A percentile compares a stretch with the other conserved stretches of the same genome.
These are phyloP conservation scores for Phytophthora hibernalis DNA, from an alignment of 352 stramenopile species.

Conservation along the genomic window DNA sequence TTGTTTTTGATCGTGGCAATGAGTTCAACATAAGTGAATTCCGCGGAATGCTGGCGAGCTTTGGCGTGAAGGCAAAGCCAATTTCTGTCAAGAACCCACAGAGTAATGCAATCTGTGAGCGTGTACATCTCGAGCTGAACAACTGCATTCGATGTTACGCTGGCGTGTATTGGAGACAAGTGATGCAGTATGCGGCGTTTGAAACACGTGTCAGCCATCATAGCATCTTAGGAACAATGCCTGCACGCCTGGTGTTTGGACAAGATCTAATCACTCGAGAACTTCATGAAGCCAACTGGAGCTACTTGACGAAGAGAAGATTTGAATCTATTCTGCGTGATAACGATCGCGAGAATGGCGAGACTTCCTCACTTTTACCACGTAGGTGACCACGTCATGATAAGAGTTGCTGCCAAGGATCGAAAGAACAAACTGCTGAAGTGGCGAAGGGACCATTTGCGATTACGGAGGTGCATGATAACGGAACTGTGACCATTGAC, in stretches of 20 bases:
- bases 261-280: conserved; percentile 6
- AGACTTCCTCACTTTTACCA: conserved; percentile 5
- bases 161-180: not conserved
- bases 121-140: conserved; percentile 3
- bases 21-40: too few species aligned
- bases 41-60: too few species aligned
- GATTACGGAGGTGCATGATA: not conserved
- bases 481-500: not conserved
- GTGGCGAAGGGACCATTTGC: not conserved
- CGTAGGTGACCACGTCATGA: not conserved
- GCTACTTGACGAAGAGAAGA: not conserved
- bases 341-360: conserved; percentile 2
- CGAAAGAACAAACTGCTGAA: not conserved
- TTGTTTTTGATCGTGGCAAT: too few species aligned
- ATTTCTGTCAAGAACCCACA: conserved; percentile 19
- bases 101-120: conserved; percentile 12
- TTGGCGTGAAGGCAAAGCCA: too few species aligned
- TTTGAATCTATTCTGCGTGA: conserved; percentile 13
- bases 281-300: conserved; percentile 13
- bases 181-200: conserved; percentile 8
- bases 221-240: conserved; percentile 6
- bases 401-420: not conserved
- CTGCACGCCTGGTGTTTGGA: conserved; percentile 5
- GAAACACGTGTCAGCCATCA: not conserved
- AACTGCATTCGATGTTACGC: conserved; percentile 9